These are phyloP conservation scores for Kingdonia uniflora DNA, from an alignment of 164 flowering plant genomes.

Conservation along the genomic window DNA sequence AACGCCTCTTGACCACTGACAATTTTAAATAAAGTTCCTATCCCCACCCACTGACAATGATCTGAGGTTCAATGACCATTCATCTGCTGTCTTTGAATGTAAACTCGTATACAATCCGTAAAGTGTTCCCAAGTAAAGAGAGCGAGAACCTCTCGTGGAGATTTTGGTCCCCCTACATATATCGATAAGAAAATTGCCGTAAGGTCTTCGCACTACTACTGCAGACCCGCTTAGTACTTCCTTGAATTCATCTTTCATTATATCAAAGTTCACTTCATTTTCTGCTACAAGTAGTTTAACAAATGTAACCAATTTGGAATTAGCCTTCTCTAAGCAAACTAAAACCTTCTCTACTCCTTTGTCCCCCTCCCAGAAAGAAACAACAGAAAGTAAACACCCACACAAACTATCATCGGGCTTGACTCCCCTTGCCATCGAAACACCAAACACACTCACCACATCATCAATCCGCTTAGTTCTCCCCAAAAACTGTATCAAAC, in stretches of 20 bases:
- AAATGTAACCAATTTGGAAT: constrained; percentile 49
- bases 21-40: constrained; percentile 40
- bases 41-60: constrained; percentile 91
- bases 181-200: constrained; percentile 87
- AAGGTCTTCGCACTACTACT: constrained; percentile 66
- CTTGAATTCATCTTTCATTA: constrained; percentile 53
- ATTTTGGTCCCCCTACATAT: constrained; percentile 48
- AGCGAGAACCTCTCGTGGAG: constrained; percentile 63
- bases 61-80: constrained; percentile 76
- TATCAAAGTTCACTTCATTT: constrained; percentile 30
- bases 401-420: constrained; percentile 77
- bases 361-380: constrained; percentile 38
- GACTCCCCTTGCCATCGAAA: constrained; percentile 40
- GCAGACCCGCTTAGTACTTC: constrained; percentile 34
- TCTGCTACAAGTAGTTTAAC: constrained; percentile 30
- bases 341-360: constrained; percentile 50
- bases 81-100: constrained; percentile 48
- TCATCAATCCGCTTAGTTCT: constrained; percentile 61
- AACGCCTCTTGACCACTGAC: not conserved
- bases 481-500: constrained; percentile 81
- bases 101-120: constrained; percentile 75
- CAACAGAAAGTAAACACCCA: constrained; percentile 78
- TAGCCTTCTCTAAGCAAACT: constrained; percentile 44
- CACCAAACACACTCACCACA: constrained; percentile 48
- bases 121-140: constrained; percentile 65